These are phyloP conservation scores for Podaxis sp. DNA, from an alignment of 768 basidiomycete species.

Conservation along the genomic window DNA sequence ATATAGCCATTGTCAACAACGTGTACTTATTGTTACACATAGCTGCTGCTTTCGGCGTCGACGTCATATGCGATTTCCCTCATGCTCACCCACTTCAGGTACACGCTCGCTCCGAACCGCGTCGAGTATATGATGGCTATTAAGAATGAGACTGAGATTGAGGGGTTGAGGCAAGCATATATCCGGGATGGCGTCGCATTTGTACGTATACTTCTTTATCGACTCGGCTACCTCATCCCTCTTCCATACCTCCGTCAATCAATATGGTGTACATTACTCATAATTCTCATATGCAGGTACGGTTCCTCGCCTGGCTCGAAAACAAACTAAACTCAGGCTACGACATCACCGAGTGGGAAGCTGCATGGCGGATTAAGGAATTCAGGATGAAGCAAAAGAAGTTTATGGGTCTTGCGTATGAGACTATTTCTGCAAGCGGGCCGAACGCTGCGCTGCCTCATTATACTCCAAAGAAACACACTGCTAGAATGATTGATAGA, in stretches of 20 bases:
- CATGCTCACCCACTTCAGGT: slow-evolving; percentile 82
- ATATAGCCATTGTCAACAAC: slow-evolving; percentile 6
- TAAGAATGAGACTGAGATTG: slow-evolving; percentile 87
- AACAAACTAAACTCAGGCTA: slow-evolving; percentile 73
- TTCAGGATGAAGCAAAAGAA: slow-evolving; percentile 69
- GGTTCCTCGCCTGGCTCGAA: slow-evolving; percentile 92
- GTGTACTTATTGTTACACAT: slow-evolving; percentile 1
- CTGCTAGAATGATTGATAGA: slow-evolving; percentile 72
- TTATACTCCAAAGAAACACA: slow-evolving; percentile 74
- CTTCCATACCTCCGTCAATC: neutral
- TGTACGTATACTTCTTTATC: slow-evolving; percentile 40
- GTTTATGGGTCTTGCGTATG: slow-evolving; percentile 85
- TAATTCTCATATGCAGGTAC: slow-evolving; percentile 38
- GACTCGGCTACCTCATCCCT: too few species aligned
- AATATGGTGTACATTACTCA: too few species aligned
- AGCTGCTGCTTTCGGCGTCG: slow-evolving; percentile 70
- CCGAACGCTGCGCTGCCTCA: slow-evolving; percentile 94
- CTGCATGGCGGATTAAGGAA: slow-evolving; percentile 79
- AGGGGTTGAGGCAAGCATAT: slow-evolving; percentile 83
- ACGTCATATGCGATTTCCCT: slow-evolving; percentile 83
- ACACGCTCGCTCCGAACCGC: slow-evolving; percentile 67
- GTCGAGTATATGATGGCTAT: slow-evolving; percentile 80
- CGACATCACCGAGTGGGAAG: slow-evolving; percentile 90
- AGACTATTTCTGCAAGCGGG: slow-evolving; percentile 87
- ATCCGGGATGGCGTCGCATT: slow-evolving; percentile 87